A percentile compares a stretch with the other conserved stretches of the same genome.
phyloP scores from a whole-genome alignment of 345 rosid genomes.

The Ricinus communis region DNA sequence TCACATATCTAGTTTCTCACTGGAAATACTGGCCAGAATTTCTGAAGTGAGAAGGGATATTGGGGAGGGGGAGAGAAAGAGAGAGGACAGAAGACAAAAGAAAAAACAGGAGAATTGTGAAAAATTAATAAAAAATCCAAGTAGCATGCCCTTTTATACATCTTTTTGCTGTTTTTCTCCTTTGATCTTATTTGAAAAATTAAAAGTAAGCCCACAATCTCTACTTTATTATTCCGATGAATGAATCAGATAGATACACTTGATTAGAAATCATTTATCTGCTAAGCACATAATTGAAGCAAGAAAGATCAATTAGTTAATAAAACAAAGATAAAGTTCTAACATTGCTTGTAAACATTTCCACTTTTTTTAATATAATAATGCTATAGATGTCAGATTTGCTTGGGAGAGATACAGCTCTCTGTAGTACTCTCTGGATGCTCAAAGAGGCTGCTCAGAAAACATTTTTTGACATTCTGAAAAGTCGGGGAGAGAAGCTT shows the following conservation, averaged over 20 bases:
- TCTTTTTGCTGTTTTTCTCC: background rate
- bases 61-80: background rate
- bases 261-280: no score
- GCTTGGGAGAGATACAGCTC: conserved; percentile 85
- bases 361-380: background rate
- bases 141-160: background rate
- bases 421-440: conserved; percentile 77
- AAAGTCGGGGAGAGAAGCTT: conserved; percentile 90
- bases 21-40: background rate
- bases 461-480: conserved; percentile 88
- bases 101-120: background rate
- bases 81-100: background rate
- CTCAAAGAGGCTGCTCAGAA: conserved; percentile 92
- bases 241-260: no score
- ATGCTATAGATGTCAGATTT: conserved; percentile 74
- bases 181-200: background rate
- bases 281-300: no score
- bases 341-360: background rate
- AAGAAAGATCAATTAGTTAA: no score
- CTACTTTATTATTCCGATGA: background rate
- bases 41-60: background rate
- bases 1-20: background rate
- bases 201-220: background rate
- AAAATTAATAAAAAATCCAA: background rate
- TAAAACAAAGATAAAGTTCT: background rate